Evolutionary conservation across 108 stramenopile species (phyloP).

Genomic region (Pseudonitzschia multistriata): DNA sequence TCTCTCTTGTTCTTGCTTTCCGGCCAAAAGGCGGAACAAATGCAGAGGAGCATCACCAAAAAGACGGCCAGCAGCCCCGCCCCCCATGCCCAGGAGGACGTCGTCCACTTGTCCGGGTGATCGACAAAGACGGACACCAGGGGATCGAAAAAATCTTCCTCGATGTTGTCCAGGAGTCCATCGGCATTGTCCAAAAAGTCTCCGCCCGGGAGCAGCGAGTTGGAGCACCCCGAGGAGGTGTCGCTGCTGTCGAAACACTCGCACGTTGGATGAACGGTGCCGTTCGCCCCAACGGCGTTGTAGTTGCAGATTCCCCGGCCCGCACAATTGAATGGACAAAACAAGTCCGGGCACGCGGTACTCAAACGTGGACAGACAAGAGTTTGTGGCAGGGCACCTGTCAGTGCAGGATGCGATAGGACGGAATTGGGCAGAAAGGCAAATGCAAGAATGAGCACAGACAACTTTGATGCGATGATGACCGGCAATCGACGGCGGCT

Average conservation of each 20-base stretch:
- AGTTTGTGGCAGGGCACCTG: slow-evolving; percentile 34
- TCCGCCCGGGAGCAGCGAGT: slow-evolving; percentile 66
- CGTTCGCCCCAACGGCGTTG: slow-evolving; percentile 36
- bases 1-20: slow-evolving; percentile 10
- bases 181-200: slow-evolving; percentile 62
- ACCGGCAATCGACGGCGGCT: too few relatives aligned
- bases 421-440: neutral
- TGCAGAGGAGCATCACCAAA: slow-evolving; percentile 75
- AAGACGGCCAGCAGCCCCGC: slow-evolving; percentile 74
- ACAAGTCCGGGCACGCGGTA: slow-evolving; percentile 77
- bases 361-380: slow-evolving; percentile 60
- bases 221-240: slow-evolving; percentile 75
- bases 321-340: slow-evolving; percentile 80
- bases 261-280: slow-evolving; percentile 56
- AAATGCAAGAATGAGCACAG: neutral
- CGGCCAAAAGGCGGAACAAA: slow-evolving; percentile 85
- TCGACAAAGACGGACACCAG: slow-evolving; percentile 84
- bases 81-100: slow-evolving; percentile 81
- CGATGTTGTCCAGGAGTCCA: slow-evolving; percentile 62
- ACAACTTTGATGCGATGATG: neutral
- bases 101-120: slow-evolving; percentile 82
- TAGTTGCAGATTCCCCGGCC: slow-evolving; percentile 79
- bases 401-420: too few relatives aligned
- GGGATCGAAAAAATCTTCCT: slow-evolving; percentile 83
- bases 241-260: slow-evolving; percentile 78